Base-by-base conservation (phyloP, 1,284 basidiomycete species). In the Moniliophthora roreri region DNA sequence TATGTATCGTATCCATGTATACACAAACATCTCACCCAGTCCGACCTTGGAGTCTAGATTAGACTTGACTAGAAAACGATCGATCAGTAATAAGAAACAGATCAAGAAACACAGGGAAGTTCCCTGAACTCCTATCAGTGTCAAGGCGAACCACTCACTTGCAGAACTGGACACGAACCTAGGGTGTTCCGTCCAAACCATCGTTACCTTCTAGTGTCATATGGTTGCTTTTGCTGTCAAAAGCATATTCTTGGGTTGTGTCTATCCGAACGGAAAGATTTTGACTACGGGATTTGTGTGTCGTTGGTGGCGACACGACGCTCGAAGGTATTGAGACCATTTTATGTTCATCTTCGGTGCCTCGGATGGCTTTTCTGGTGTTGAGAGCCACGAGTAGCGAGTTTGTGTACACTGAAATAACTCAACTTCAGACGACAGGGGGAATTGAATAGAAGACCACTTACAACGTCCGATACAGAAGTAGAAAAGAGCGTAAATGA, bases 401-500 rank as follows among this genome's bases (percentile, higher is more conserved):
- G 58, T 75, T 76, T 50, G 73, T 57, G 59, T 72, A 72, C 21
- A 76, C 72, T 76, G 35, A 6, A 41, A 13, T 20, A 36, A 18
- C 50, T 16, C 9, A 35, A 37, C 16, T n/a, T 40, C 36, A 36
- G 15, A 48, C 51, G n/a, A n/a, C n/a, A n/a, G n/a, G n/a, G n/a
- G n/a, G n/a, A n/a, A 9, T 48, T 35, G 9, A 18, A 13, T 41
- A 18, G 9, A n/a, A 26, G 4, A 26, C 24, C 10, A 63, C 75
- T 57, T 60, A 78, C 76, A 60, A 42, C 79, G 71, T 16, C 79
- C 78, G 46, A 79, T 70, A 55, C 71, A 73, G 59, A 77, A 80
- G 62, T 77, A 81, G 63, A 80, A 82, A n/a, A 65, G 58, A 8
- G 76, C 71, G 59, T 80, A 82, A 54, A 79, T 64, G 55, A 78